Evolutionary conservation across 2,329 filamentous ascomycete genomes (phyloP), one percentile per base, ranked within the genome.

Genomic region (Periconia digitata): DNA sequence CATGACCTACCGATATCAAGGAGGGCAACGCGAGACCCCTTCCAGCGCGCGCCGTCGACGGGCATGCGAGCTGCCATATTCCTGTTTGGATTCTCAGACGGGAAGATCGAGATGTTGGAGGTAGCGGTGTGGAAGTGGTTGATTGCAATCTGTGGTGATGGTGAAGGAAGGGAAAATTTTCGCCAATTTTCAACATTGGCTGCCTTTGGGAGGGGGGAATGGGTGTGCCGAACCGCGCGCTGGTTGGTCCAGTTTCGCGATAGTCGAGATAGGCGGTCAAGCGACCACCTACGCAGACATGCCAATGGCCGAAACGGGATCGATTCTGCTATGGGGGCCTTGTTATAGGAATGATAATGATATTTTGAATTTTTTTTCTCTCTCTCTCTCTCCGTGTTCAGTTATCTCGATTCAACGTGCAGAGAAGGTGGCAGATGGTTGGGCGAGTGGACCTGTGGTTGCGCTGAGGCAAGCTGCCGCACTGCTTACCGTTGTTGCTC

Each of bases 1-100:
- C n/a, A n/a, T n/a, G 43, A 71, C 76, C 76, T 75, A 84, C 81
- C 81, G 65, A 84, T 83, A 67, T 83, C 80, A 57, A 84, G 76
- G 60, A 84, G 67, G 59, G 82, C 73, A 29, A 78, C 75, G 61
- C 77, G 76, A 44, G 76, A 60, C 57, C 49, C 46, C 40, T 43
- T 53, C 66, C 67, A 71, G 51, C 66, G 64, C 50, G 45, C 56
- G 50, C 27, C 20, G 48, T 70, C 54, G 51, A 70, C 50, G 27
- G 59, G 51, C 29, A 57, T 60, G 55, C 45, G 49, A 54, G 59
- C 53, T 66, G 65, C 67, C 52, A 50, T 61, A 51, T 44, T 52
- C 50, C 44, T 55, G 51, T 49, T 54, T 55, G 59, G 56, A 59
- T 13, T 13, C 12, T 13, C 8, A 10, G 10, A 10, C 27, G n/a